Base-by-base conservation (phyloP, 2,329 filamentous ascomycete genomes). In the Fusarium illudens region DNA sequence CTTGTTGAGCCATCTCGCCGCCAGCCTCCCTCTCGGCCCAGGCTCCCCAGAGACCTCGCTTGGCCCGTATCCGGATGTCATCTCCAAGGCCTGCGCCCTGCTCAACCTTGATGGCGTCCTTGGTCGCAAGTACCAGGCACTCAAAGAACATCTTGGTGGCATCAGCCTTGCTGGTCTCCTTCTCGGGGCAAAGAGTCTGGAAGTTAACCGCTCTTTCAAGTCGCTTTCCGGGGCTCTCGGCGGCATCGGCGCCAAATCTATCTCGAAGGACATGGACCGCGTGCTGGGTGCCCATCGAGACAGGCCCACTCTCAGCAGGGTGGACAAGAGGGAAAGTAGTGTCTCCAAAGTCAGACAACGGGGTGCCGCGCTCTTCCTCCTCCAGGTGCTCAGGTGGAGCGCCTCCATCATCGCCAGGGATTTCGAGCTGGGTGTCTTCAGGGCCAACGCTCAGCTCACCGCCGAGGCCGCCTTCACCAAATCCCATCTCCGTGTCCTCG, bases 131-230 rank as follows among this genome's bases (percentile, higher is more conserved):
- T 4, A 99, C 96, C 22, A 99, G 85, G 57, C 96, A 91, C 81
- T 99, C 96, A 74, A 99, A 99, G 83, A 99, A 99, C 94, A 99
- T 97, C 85, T 97, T 97, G 42, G 96, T 99, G 0, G 96, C 96
- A 74, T 98, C 96, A 9, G 92, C 91, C 79, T 93, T 92, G 70
- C 87, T 93, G 1, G 95, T 95, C 64, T 87, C 87, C 68, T 85
- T 82, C 79, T 97, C 93, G 0, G 96, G 96, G 32, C 97, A 86
- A 49, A 99, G 86, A 60, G 97, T 92, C 74, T 97, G 95, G 84
- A 99, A 97, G 4, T 96, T 85, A 4, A 97, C 93, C 12, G 88
- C 88, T 22, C 85, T 86, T 77, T 91, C 91, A 78, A 90, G 91
- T 73, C 94, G 89, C 79, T 92, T 90, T 59, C 89, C 88, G 3